Conservation (phyloP, 345 rosid genomes). For the Garcia nutans region DNA sequence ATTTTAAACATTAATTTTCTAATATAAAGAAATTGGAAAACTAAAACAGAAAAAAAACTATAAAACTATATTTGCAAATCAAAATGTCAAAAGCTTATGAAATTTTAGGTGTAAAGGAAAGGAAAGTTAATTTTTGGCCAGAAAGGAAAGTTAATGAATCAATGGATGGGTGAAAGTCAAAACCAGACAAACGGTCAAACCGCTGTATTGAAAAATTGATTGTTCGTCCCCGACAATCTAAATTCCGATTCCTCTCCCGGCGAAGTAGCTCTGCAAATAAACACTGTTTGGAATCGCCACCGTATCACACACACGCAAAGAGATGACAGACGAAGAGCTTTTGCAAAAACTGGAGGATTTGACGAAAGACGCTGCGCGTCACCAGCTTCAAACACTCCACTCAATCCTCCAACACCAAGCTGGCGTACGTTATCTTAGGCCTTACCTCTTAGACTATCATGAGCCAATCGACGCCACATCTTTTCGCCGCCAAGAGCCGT, state of each 20-base stretch:
- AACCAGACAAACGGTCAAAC: too few species aligned
- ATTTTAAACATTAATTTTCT: too few species aligned
- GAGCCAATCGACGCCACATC: constrained; percentile 25
- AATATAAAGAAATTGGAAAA: too few species aligned
- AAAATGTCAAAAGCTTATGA: too few species aligned
- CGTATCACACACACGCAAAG: too few species aligned
- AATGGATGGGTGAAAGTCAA: too few species aligned
- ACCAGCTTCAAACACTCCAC: constrained; percentile 41
- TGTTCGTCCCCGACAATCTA: background rate
- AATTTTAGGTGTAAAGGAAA: too few species aligned
- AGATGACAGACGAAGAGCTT: constrained; percentile 29
- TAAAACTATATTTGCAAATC: too few species aligned
- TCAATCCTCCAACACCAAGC: constrained; percentile 46
- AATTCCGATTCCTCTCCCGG: background rate
- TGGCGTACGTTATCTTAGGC: constrained; percentile 38
- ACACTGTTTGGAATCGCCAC: background rate
- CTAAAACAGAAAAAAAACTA: too few species aligned
- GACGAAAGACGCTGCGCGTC: constrained; percentile 32
- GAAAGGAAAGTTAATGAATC: too few species aligned
- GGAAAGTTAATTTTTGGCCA: too few species aligned
- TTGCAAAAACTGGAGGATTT: constrained; percentile 38
- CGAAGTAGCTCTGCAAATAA: background rate
- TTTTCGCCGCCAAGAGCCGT: constrained; percentile 37
- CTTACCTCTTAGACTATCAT: constrained; percentile 21
- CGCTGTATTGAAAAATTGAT: too few species aligned